phyloP scores from a whole-genome alignment of 2,329 filamentous ascomycete species.

The Stagonosporopsis rhizophila region DNA sequence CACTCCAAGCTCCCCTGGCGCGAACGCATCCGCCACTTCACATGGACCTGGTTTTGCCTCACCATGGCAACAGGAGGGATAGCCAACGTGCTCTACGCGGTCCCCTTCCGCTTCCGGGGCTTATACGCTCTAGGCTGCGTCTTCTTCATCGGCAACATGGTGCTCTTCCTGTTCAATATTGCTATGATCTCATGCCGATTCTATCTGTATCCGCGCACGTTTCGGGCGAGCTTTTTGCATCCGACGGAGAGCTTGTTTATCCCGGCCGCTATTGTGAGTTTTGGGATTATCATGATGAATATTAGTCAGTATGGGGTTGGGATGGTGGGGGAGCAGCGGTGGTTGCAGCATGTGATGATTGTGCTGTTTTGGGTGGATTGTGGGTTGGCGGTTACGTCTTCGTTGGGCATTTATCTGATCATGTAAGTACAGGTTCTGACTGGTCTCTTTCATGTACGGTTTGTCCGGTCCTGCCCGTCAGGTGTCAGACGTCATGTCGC shows the following conservation, averaged over 20 bases:
- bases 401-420: conserved; percentile 75
- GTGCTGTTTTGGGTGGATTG: conserved; percentile 79
- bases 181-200: conserved; percentile 73
- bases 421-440: conserved; percentile 59
- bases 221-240: conserved; percentile 74
- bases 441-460: neutral
- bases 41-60: conserved; percentile 82
- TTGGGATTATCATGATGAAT: conserved; percentile 69
- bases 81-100: conserved; percentile 64
- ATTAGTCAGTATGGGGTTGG: conserved; percentile 74
- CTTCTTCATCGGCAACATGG: conserved; percentile 58
- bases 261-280: conserved; percentile 71
- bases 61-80: conserved; percentile 69
- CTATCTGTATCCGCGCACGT: conserved; percentile 71
- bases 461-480: neutral
- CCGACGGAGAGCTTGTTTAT: conserved; percentile 81
- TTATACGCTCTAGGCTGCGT: conserved; percentile 57
- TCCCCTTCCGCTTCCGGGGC: conserved; percentile 53
- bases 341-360: conserved; percentile 63
- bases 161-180: conserved; percentile 75
- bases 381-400: conserved; percentile 70
- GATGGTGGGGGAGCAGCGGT: conserved; percentile 60
- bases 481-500: too few relatives aligned
- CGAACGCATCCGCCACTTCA: conserved; percentile 67
- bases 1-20: conserved; percentile 13